Percentiles rank a stretch among this genome's conserved stretches.
Conservation (phyloP, 768 basidiomycete species). For the Phylloporus scabripes region DNA sequence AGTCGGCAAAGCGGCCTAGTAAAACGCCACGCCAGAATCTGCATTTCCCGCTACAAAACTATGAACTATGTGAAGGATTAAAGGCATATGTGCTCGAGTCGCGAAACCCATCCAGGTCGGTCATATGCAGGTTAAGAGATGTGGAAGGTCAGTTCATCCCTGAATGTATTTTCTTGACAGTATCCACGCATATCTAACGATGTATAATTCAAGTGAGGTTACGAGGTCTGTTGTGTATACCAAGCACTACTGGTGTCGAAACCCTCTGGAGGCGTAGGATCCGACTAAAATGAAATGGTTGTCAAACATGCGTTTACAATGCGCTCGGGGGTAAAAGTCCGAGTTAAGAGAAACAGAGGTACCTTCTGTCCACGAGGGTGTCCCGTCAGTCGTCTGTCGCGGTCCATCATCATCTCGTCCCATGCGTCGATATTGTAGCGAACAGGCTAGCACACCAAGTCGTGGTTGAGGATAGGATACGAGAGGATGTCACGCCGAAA, state of each 20-base stretch:
- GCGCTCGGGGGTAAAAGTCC: background rate
- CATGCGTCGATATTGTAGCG: conserved; percentile 83
- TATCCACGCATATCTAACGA: conserved; percentile 7
- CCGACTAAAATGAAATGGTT: conserved; percentile 40
- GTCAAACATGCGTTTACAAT: background rate
- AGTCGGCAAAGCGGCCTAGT: no score
- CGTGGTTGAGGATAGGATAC: background rate
- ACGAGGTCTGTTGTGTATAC: conserved; percentile 55
- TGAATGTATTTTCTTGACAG: background rate
- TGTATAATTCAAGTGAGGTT: conserved; percentile 12
- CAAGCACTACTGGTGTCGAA: conserved; percentile 73
- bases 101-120: background rate
- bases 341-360: conserved; percentile 13
- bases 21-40: no score
- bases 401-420: conserved; percentile 96
- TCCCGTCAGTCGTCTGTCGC: conserved; percentile 85
- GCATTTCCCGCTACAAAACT: no score
- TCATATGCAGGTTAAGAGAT: background rate
- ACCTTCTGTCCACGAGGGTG: conserved; percentile 83
- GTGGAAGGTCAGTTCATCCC: background rate
- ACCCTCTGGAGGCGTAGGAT: conserved; percentile 59
- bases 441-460: conserved; percentile 50
- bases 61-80: no score
- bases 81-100: background rate
- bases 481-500: background rate